A percentile compares a stretch with the other conserved stretches of the same genome.
phyloP scores from a whole-genome alignment of 192 early-diverging fungal species.

The Entophlyctis helioformis region DNA sequence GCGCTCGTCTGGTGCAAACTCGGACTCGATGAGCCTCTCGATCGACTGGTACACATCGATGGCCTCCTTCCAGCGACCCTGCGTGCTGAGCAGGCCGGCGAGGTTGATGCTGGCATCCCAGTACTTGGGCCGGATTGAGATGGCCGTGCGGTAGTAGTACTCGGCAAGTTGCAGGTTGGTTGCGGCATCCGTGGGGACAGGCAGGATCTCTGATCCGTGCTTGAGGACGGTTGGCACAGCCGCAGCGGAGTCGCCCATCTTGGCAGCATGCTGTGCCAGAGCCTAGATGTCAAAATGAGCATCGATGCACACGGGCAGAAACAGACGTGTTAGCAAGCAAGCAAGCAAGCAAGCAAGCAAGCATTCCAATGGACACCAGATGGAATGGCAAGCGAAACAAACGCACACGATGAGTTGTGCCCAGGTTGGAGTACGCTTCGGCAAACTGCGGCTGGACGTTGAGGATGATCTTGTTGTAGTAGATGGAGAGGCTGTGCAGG shows the following conservation, averaged over 20 bases:
- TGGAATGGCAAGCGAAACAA: no score
- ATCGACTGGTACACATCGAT: conserved; percentile 71
- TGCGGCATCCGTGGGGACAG: no score
- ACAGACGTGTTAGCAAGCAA: no score
- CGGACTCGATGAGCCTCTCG: conserved; percentile 35
- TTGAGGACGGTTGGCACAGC: neutral
- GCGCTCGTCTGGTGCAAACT: conserved; percentile 10
- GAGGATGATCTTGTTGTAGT: conserved; percentile 74
- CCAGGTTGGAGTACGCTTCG: conserved; percentile 85
- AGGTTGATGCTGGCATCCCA: conserved; percentile 89
- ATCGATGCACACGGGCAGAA: no score
- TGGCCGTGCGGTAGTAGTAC: conserved; percentile 72
- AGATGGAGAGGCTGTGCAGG: conserved; percentile 56
- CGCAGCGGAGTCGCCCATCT: no score
- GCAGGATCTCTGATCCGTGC: neutral
- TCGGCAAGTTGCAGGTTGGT: conserved; percentile 48
- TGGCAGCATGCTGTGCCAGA: no score
- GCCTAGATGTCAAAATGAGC: no score
- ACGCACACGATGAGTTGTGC: conserved; percentile 78
- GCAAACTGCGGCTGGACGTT: conserved; percentile 73
- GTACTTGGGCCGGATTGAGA: conserved; percentile 73
- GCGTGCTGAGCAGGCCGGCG: conserved; percentile 62
- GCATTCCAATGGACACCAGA: no score
- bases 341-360: no score
- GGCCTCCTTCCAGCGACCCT: conserved; percentile 59